A percentile compares a stretch with the other conserved stretches of the same genome.
phyloP scores from a whole-genome alignment of 192 early-diverging fungal species.

The Entomortierella beljakovae region DNA sequence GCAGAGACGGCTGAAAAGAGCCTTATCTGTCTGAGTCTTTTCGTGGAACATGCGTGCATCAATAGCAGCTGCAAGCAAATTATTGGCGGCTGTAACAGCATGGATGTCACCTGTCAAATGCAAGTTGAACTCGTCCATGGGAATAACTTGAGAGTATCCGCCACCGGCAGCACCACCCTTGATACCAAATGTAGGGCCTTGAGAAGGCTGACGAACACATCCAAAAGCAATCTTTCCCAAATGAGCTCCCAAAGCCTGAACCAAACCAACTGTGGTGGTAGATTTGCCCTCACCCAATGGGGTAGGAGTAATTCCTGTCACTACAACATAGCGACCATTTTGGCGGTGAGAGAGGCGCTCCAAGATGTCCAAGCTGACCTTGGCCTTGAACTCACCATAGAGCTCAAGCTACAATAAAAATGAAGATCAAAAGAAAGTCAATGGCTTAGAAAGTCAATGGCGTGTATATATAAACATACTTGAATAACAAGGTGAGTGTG shows the following conservation, averaged over 20 bases:
- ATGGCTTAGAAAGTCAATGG: no score
- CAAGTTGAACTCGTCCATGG: slow-evolving; percentile 99
- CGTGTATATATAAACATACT: no score
- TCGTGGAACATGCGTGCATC: slow-evolving; percentile 99
- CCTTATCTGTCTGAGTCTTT: slow-evolving; percentile 80
- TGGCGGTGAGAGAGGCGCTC: slow-evolving; percentile 81
- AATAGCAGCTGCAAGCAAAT: slow-evolving; percentile 95
- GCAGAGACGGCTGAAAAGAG: slow-evolving; percentile 91
- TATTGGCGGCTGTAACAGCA: slow-evolving; percentile 97
- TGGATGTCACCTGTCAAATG: slow-evolving; percentile 99
- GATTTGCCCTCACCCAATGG: slow-evolving; percentile 99
- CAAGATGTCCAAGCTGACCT: slow-evolving; percentile 84
- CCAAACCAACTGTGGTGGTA: slow-evolving; percentile 94
- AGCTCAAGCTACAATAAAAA: slow-evolving; percentile 72
- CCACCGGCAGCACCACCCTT: slow-evolving; percentile 99
- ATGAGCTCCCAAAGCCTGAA: slow-evolving; percentile 95
- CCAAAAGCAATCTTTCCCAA: slow-evolving; percentile 89
- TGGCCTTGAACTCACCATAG: slow-evolving; percentile 92
- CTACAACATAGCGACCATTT: slow-evolving; percentile 94
- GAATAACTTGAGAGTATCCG: slow-evolving; percentile 98
- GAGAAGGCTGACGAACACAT: slow-evolving; percentile 98
- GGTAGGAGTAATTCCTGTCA: slow-evolving; percentile 98
- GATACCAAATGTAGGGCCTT: slow-evolving; percentile 99
- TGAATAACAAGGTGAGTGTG: no score
- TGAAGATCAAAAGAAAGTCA: not conserved